These are phyloP conservation scores for Vicia villosa DNA, from an alignment of 306 rosid genomes.

Conservation along the genomic window DNA sequence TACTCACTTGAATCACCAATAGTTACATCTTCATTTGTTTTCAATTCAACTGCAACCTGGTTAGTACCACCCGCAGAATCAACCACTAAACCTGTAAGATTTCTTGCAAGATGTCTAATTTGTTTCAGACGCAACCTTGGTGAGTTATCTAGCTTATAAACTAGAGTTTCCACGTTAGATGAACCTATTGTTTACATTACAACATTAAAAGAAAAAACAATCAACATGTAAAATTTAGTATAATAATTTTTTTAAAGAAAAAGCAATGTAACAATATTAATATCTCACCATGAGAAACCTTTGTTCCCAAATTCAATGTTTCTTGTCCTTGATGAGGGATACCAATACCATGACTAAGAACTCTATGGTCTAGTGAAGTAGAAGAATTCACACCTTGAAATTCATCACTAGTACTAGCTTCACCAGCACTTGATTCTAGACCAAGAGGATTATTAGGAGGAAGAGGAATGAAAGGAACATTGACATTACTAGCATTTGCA, in stretches of 20 bases:
- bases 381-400: constrained; percentile 36
- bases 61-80: constrained; percentile 30
- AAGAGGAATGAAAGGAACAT: constrained; percentile 25
- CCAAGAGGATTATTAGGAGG: constrained; percentile 23
- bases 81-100: constrained; percentile 27
- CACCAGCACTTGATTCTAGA: constrained; percentile 45
- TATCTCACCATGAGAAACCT: constrained; percentile 37
- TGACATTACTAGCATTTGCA: constrained; percentile 34
- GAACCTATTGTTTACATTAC: constrained; percentile 38
- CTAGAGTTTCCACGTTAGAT: constrained; percentile 48
- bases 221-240: background rate
- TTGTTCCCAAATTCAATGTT: constrained; percentile 29
- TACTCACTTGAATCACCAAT: constrained; percentile 46
- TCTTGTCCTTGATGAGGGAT: constrained; percentile 39
- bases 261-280: background rate
- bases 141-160: constrained; percentile 32
- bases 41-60: constrained; percentile 38
- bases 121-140: constrained; percentile 54
- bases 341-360: constrained; percentile 7
- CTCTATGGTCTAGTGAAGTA: constrained; percentile 26
- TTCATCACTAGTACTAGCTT: constrained; percentile 46
- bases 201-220: background rate
- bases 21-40: constrained; percentile 32
- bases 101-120: constrained; percentile 59
- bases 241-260: background rate